phyloP scores from a whole-genome alignment of 495 filamentous ascomycete genomes.

The Hypoxylon trugodes region DNA sequence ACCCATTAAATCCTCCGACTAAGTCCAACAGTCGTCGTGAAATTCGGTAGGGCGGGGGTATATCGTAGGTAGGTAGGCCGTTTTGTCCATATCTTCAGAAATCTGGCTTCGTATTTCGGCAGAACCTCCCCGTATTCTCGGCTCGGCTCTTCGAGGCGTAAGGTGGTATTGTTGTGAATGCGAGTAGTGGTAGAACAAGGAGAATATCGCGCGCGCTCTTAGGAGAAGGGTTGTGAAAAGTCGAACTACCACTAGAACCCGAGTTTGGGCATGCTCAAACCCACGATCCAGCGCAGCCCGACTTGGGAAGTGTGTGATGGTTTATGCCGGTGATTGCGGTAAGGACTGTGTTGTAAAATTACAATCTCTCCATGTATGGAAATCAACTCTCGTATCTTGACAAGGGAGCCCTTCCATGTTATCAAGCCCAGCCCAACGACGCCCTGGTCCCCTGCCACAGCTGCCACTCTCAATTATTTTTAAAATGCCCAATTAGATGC shows the following conservation, averaged over 20 bases:
- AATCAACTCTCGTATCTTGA: conserved; percentile 23
- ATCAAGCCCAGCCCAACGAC: conserved; percentile 1
- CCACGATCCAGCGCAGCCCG: too few species aligned
- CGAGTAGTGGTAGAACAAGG: too few species aligned
- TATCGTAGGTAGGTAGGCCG: too few species aligned
- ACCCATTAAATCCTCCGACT: neutral
- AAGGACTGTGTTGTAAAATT: conserved; percentile 40
- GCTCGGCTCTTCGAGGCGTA: neutral
- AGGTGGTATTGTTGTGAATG: neutral
- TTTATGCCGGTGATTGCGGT: conserved; percentile 29
- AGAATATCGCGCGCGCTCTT: neutral
- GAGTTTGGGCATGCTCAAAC: neutral
- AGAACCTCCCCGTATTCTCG: conserved; percentile 12
- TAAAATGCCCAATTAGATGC: neutral
- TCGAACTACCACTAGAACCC: too few species aligned
- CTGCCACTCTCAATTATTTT: conserved; percentile 16
- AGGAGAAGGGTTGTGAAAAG: too few species aligned
- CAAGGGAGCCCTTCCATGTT: conserved; percentile 20
- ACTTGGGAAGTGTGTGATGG: too few species aligned
- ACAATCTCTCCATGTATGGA: conserved; percentile 29
- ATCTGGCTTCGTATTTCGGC: conserved; percentile 8
- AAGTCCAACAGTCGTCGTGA: too few species aligned
- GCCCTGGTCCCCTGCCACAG: conserved; percentile 7
- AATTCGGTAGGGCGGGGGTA: too few species aligned
- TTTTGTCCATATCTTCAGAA: too few species aligned